Evolutionary conservation across 176 grass and related monocot genomes (phyloP).

Genomic region (Carex kokanica): DNA sequence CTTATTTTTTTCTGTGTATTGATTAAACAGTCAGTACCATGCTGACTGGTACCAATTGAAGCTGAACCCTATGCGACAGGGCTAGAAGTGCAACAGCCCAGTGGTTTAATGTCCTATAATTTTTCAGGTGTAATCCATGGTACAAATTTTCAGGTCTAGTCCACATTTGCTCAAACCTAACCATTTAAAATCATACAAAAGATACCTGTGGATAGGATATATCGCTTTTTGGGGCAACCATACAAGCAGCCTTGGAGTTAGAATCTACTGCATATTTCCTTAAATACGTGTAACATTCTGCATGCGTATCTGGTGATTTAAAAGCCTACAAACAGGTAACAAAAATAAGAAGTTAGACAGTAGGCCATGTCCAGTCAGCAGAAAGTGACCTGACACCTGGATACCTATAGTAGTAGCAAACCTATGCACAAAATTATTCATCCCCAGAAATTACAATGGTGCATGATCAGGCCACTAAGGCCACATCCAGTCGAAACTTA

Average conservation of each 20-base stretch:
- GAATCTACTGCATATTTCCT: conserved; percentile 75
- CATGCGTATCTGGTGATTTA: conserved; percentile 86
- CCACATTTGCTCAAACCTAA: conserved; percentile 11
- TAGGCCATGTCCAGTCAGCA: background rate
- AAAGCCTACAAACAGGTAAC: conserved; percentile 54
- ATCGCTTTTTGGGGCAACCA: conserved; percentile 71
- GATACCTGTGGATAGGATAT: conserved; percentile 91
- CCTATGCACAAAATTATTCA: background rate
- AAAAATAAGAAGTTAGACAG: no score
- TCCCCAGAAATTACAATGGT: background rate
- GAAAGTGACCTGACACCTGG: background rate
- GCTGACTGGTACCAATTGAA: background rate
- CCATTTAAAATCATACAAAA: conserved; percentile 16
- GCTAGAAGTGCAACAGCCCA: background rate
- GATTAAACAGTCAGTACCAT: no score
- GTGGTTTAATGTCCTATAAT: background rate
- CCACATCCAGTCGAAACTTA: background rate
- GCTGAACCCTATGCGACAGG: background rate
- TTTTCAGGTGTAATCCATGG: background rate
- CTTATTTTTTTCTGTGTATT: no score
- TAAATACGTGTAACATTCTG: conserved; percentile 62
- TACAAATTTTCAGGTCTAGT: background rate
- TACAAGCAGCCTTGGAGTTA: conserved; percentile 72
- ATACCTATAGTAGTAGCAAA: background rate
- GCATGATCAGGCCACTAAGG: background rate